Evolutionary conservation across 352 stramenopile species (phyloP), one percentile per base, ranked within the genome.

Genomic region (Pythium sp.): DNA sequence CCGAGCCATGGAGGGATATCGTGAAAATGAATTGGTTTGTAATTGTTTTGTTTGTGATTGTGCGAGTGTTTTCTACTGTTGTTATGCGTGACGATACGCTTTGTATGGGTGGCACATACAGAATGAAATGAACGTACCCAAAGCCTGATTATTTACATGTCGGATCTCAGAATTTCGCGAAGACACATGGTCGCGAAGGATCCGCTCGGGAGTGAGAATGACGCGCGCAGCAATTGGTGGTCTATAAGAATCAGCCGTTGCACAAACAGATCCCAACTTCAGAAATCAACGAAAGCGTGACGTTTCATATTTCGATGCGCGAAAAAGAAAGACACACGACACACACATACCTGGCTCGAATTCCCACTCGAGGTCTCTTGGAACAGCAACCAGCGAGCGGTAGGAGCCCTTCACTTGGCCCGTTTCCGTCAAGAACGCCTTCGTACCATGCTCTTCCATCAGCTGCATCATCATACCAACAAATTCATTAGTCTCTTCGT

Each of bases 101-200:
- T 6, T 51, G 15, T 22, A 12, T 22, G 15, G 3, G 0, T 56
- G 22, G 41, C 11, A 7, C 20, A 58, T 14, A 47, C 38, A 58
- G 15, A 11, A 4, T 38, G 30, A 9, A 6, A 15, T 49, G 12
- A 53, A 58, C 41, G 58, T 38, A 18, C 43, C 43, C 61, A 67
- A 53, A n/a, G 2, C 43, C 18, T 51, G 43, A 22, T 20, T 49
- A 20, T 49, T 22, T 60, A 72, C 62, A 93, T 59, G 65, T 90
- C 73, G 9, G 65, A 77, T 46, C 76, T 72, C 56, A 93, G 68
- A 43, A 92, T 67, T 62, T 93, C 81, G 28, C 87, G 87, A 11
- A 94, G 71, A 64, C 82, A 91, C 80, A 94, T 93, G 4, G 87
- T 94, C 15, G 87, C 87, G 65, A 93, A 94, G 22, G 75, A 87